These are phyloP conservation scores for Xylaria sp. DNA, from an alignment of 2,329 filamentous ascomycete species.

Conservation along the genomic window DNA sequence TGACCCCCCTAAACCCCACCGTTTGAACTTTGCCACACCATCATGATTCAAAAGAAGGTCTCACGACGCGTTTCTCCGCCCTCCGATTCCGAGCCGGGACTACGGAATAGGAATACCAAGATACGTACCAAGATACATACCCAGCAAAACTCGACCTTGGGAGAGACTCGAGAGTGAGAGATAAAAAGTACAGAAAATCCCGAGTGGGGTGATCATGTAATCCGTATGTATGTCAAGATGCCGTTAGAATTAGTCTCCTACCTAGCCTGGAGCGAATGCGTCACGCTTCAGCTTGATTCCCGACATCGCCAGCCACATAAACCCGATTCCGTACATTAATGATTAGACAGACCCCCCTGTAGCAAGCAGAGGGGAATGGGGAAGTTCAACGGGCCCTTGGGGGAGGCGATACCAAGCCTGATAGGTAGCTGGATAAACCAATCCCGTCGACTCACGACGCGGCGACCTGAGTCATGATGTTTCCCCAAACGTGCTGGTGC, in stretches of 20 bases:
- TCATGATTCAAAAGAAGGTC: background rate
- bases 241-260: background rate
- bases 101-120: too few relatives aligned
- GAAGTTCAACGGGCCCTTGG: too few relatives aligned
- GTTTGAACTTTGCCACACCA: background rate
- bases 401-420: too few relatives aligned
- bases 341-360: too few relatives aligned
- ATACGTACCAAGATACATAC: too few relatives aligned
- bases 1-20: too few relatives aligned
- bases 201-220: too few relatives aligned
- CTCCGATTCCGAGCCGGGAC: background rate
- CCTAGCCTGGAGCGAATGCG: background rate
- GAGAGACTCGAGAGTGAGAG: background rate
- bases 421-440: too few relatives aligned
- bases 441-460: background rate
- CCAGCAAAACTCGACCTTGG: background rate
- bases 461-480: background rate
- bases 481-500: background rate
- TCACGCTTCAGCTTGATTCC: background rate
- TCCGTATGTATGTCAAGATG: background rate
- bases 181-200: background rate
- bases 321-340: background rate
- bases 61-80: too few relatives aligned
- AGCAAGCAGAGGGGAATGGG: too few relatives aligned
- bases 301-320: background rate